Evolutionary conservation across 129 eudicot genomes (phyloP).

Genomic region (Ambrosia trifida): DNA sequence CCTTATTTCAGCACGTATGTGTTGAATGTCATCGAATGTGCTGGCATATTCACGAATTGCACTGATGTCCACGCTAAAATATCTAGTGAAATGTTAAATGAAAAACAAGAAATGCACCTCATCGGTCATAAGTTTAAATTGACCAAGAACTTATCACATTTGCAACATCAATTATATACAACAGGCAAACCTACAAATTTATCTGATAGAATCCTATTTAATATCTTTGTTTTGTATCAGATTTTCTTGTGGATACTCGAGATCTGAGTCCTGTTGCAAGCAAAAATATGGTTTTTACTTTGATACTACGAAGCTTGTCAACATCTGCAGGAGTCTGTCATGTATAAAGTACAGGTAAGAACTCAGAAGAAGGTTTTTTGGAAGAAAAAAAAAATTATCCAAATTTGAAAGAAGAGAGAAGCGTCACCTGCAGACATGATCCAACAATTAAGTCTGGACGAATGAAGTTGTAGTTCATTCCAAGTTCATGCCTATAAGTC

Average conservation of each 20-base stretch:
- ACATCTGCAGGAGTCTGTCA: constrained; percentile 90
- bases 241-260: constrained; percentile 73
- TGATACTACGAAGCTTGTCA: constrained; percentile 80
- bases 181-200: constrained; percentile 14
- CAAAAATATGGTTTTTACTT: constrained; percentile 84
- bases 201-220: constrained; percentile 14
- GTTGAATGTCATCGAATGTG: constrained; percentile 69
- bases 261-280: constrained; percentile 94
- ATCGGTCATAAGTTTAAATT: background rate
- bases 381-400: background rate
- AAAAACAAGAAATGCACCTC: constrained; percentile 23
- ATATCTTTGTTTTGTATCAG: background rate
- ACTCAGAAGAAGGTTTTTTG: constrained; percentile 3
- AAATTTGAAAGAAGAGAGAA: constrained; percentile 3
- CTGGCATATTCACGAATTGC: constrained; percentile 84
- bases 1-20: constrained; percentile 96
- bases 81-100: constrained; percentile 57
- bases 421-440: constrained; percentile 88
- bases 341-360: constrained; percentile 21
- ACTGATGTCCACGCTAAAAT: constrained; percentile 79
- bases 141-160: constrained; percentile 4
- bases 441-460: constrained; percentile 94
- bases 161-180: constrained; percentile 9
- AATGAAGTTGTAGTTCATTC: constrained; percentile 95
- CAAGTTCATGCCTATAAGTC: constrained; percentile 95